Conservation (phyloP, 305 asterid genomes). For the Fraxinus paxiana region DNA sequence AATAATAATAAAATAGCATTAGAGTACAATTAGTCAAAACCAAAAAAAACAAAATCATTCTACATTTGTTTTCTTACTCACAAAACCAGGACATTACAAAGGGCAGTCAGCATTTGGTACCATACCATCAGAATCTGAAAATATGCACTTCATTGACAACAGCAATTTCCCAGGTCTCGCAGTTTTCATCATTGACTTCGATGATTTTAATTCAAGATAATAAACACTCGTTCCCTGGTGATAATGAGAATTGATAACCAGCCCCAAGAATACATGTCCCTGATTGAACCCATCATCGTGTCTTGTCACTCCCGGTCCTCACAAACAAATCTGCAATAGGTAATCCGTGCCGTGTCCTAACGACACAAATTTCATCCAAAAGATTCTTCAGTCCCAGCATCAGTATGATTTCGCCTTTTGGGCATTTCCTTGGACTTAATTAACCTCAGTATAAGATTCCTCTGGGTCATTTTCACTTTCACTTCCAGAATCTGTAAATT, state of each 20-base stretch:
- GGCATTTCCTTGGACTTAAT: neutral
- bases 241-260: neutral
- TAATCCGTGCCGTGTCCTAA: neutral
- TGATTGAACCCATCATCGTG: neutral
- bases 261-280: neutral
- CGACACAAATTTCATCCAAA: neutral
- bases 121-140: neutral
- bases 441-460: neutral
- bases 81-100: neutral
- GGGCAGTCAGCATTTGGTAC: neutral
- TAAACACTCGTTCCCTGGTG: neutral
- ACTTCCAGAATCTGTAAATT: slow-evolving; percentile 41
- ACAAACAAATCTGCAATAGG: neutral
- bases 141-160: neutral
- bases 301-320: neutral
- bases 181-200: neutral
- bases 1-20: neutral
- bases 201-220: neutral
- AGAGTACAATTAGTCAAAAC: neutral
- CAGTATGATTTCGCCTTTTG: neutral
- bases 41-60: neutral
- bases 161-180: neutral
- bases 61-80: neutral
- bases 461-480: slow-evolving; percentile 22
- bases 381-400: neutral